Base-by-base conservation (phyloP, 257 asterid genomes). In the Cinchona pubescens region DNA sequence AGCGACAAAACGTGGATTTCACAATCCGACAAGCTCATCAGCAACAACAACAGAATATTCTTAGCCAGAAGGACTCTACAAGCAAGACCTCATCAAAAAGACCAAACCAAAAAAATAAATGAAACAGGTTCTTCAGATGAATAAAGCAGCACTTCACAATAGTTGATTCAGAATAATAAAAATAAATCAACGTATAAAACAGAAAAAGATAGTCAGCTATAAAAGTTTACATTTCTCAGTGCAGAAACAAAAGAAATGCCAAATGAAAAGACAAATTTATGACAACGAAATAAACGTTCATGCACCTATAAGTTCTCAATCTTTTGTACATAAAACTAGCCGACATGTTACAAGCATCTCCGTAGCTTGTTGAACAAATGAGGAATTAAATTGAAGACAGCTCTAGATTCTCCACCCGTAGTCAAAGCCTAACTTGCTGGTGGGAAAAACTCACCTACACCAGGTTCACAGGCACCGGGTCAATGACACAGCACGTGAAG, bases 401-500 rank as follows among this genome's bases (percentile, higher is more conserved):
- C 43, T 18, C 69, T 62, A 58, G 48, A 15, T 25, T 43, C 51
- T 30, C 59, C 43, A 58, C 43, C 29, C 68, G n/a, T 35, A 53
- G 29, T 3, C 12, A 58, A 49, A 25, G 21, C 66, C 19, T 27
- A 59, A 55, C 67, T 48, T 34, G 34, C 72, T 66, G 49, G n/a
- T 12, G 11, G 74, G 64, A 29, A 51, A 72, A 64, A 72, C 81
- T 78, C 55, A 72, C 78, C 78, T 64, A 78, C 82, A 78, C 77
- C 73, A 43, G 77, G 74, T 56, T 51, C 82, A 78, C 82, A 78
- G 69, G 78, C 78, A 78, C 82, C 82, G 43, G 82, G 74, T 65
- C 82, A 72, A 72, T 78, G 82, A 72, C 67, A 53, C 29, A 27
- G 74, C 82, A 63, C 81, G 69, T 78, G 81, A 71, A 71, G 72